These are phyloP conservation scores for Hygrophorus pudorinus DNA, from an alignment of 768 basidiomycete genomes.

Conservation along the genomic window DNA sequence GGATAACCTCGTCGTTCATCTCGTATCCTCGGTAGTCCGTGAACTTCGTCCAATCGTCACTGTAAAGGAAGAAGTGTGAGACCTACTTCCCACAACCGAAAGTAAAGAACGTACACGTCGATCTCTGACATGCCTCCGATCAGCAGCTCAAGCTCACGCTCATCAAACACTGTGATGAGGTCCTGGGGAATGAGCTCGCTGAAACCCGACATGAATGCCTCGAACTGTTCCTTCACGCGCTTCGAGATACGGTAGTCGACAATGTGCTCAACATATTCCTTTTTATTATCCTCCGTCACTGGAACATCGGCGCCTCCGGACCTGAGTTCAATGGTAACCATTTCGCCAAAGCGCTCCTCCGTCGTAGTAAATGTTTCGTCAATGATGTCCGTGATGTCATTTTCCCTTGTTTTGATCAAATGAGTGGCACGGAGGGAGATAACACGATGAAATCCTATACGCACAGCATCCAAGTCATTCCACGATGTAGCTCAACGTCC, in stretches of 20 bases:
- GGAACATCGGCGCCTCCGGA: conserved; percentile 76
- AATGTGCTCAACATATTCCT: conserved; percentile 90
- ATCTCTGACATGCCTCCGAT: conserved; percentile 99
- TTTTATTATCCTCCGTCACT: conserved; percentile 98
- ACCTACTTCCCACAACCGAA: background rate
- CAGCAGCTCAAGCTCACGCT: conserved; percentile 91
- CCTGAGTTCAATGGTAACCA: conserved; percentile 93
- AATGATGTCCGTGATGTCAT: conserved; percentile 96
- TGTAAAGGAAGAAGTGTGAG: conserved; percentile 16
- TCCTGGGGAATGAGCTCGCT: conserved; percentile 98
- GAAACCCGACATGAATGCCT: conserved; percentile 99
- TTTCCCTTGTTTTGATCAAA: conserved; percentile 53
- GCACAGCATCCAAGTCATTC: conserved; percentile 98
- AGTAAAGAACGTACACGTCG: conserved; percentile 67
- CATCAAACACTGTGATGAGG: conserved; percentile 96
- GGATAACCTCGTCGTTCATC: conserved; percentile 90
- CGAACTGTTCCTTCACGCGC: conserved; percentile 97
- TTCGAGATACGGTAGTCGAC: conserved; percentile 97
- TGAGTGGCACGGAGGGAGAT: conserved; percentile 5
- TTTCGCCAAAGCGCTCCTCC: conserved; percentile 97
- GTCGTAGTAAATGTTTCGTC: conserved; percentile 97
- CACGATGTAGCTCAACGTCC: conserved; percentile 89
- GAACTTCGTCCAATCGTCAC: conserved; percentile 98
- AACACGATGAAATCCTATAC: conserved; percentile 19
- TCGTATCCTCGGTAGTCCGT: conserved; percentile 98